Conservation (phyloP, 2,329 filamentous ascomycete species). For the Cladosporium oxysporum region DNA sequence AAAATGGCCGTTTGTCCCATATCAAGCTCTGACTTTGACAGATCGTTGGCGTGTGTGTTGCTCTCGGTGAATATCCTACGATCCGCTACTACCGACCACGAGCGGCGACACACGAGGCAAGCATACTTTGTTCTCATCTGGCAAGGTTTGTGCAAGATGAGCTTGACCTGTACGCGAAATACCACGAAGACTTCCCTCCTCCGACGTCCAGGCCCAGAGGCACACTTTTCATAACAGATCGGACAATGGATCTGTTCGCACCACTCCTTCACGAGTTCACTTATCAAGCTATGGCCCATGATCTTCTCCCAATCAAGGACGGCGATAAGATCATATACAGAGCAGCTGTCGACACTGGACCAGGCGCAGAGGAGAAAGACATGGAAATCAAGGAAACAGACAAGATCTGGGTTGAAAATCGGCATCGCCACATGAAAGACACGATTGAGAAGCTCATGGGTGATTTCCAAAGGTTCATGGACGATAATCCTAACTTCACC, state of each 20-base stretch:
- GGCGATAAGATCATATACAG: conserved; percentile 85
- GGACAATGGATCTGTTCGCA: conserved; percentile 87
- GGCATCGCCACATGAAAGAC: conserved; percentile 97
- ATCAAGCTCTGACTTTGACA: conserved; percentile 38
- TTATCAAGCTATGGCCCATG: conserved; percentile 97
- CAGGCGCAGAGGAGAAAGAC: conserved; percentile 76
- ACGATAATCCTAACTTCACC: conserved; percentile 89
- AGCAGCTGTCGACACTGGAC: conserved; percentile 74
- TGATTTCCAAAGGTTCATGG: conserved; percentile 90
- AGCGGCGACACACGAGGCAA: conserved; percentile 73
- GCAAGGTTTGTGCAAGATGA: conserved; percentile 91
- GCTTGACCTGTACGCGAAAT: conserved; percentile 84
- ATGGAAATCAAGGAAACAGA: conserved; percentile 90
- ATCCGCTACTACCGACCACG: conserved; percentile 86
- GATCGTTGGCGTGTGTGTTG: conserved; percentile 85
- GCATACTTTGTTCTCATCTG: conserved; percentile 81
- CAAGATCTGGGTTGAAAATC: conserved; percentile 91
- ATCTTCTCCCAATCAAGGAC: conserved; percentile 84
- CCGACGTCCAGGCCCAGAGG: conserved; percentile 76
- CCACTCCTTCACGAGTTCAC: conserved; percentile 95
- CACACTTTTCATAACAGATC: conserved; percentile 82
- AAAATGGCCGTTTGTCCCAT: neutral
- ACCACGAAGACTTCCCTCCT: conserved; percentile 81
- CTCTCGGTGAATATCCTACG: conserved; percentile 89
- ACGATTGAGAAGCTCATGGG: conserved; percentile 90